Evolutionary conservation across 306 rosid species (phyloP).

Genomic region (Cicer arietinum): DNA sequence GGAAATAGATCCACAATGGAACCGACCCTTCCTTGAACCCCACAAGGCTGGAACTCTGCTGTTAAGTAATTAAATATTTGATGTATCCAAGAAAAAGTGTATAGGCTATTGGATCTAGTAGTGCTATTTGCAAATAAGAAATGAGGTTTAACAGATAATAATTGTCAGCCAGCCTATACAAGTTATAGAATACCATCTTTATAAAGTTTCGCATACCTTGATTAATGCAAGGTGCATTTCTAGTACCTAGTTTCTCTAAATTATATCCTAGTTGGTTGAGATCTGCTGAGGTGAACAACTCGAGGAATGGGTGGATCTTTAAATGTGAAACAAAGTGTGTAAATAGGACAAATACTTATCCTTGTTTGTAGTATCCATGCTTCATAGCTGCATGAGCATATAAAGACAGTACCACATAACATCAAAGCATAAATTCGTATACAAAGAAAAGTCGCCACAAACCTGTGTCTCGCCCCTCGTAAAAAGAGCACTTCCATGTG

Average conservation of each 20-base stretch:
- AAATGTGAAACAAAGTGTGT: slow-evolving; percentile 17
- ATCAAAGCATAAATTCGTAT: slow-evolving; percentile 35
- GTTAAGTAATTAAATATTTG: not conserved
- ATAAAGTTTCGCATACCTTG: slow-evolving; percentile 11
- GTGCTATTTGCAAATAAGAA: slow-evolving; percentile 8
- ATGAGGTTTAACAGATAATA: slow-evolving; percentile 19
- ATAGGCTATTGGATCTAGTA: not conserved
- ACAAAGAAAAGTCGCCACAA: slow-evolving; percentile 36
- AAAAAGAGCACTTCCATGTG: slow-evolving; percentile 97
- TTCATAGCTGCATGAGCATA: slow-evolving; percentile 13
- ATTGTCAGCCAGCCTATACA: slow-evolving; percentile 19
- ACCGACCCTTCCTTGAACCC: not conserved
- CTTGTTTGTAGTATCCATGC: not conserved
- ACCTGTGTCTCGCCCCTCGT: slow-evolving; percentile 99
- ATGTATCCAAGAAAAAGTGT: slow-evolving; percentile 8
- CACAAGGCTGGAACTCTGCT: not conserved
- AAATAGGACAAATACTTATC: not conserved
- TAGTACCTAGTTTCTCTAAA: slow-evolving; percentile 1
- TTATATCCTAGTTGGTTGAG: slow-evolving; percentile 25
- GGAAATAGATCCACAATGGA: slow-evolving; percentile 22
- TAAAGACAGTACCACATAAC: slow-evolving; percentile 29
- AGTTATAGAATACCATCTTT: slow-evolving; percentile 10
- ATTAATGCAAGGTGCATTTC: slow-evolving; percentile 20
- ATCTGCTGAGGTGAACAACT: not conserved
- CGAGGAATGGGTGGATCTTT: slow-evolving; percentile 6